A percentile compares a stretch with the other conserved stretches of the same genome.
Conservation (phyloP, 306 rosid genomes). For the Sphenostylis stenocarpa region DNA sequence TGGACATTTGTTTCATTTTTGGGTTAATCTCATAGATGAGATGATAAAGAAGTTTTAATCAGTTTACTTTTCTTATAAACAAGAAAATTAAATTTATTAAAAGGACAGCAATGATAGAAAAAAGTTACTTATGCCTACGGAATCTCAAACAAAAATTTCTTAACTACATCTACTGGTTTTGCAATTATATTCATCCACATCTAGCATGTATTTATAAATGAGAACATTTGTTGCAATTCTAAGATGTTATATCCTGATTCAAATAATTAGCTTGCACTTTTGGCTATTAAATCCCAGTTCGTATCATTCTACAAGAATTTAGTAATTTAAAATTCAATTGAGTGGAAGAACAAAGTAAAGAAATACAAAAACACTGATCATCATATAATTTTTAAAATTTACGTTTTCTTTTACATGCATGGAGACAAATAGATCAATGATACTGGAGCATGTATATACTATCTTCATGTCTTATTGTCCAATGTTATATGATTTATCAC, state of each 20-base stretch:
- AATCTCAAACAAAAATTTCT: no score
- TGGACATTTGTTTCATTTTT: conserved; percentile 24
- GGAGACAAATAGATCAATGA: background rate
- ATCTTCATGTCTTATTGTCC: background rate
- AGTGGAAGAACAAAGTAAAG: background rate
- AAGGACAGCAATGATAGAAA: no score
- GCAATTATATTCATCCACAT: background rate
- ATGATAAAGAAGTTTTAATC: no score
- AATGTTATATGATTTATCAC: background rate
- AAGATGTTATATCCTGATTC: no score
- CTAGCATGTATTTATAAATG: background rate
- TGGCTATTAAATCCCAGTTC: background rate
- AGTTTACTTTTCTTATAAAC: no score
- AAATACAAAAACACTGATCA: background rate
- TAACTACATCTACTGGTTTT: no score
- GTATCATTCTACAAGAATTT: background rate
- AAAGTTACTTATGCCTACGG: no score
- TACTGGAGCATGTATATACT: background rate
- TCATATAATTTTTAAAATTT: background rate
- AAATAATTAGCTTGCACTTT: no score
- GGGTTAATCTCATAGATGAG: no score
- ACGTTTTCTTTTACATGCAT: background rate
- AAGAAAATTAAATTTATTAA: no score
- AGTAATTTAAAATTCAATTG: background rate
- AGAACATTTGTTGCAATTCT: background rate